A percentile compares a stretch with the other conserved stretches of the same genome.
Evolutionary conservation across 805 yeast species (phyloP).

Genomic region (Candida pseudoglaebosa): DNA sequence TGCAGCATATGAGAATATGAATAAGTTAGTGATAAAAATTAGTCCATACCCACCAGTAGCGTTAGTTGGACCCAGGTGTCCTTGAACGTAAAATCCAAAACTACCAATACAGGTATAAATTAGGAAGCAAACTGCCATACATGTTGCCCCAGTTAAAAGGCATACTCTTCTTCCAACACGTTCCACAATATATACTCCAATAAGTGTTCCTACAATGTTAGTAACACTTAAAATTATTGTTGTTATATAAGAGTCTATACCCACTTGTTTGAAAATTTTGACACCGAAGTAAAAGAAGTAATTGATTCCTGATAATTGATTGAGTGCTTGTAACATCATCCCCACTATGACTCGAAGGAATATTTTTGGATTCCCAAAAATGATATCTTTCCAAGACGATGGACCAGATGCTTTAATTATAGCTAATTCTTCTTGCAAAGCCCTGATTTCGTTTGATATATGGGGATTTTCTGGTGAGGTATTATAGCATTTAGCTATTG

Average conservation of each 20-base stretch:
- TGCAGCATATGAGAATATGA: conserved; percentile 62
- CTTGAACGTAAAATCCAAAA: conserved; percentile 38
- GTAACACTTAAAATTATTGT: conserved; percentile 52
- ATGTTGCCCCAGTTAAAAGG: conserved; percentile 39
- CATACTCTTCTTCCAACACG: conserved; percentile 45
- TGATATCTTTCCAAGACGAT: conserved; percentile 61
- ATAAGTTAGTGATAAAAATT: conserved; percentile 62
- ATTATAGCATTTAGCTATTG: conserved; percentile 57
- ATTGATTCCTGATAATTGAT: conserved; percentile 57
- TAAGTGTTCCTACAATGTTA: conserved; percentile 51
- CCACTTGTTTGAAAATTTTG: conserved; percentile 48
- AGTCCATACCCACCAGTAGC: conserved; percentile 56
- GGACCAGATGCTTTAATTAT: conserved; percentile 32
- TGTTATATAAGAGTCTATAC: conserved; percentile 51
- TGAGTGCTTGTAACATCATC: conserved; percentile 52
- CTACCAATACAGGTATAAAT: conserved; percentile 61
- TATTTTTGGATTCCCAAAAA: conserved; percentile 62
- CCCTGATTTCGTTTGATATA: conserved; percentile 48
- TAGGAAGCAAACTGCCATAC: conserved; percentile 54
- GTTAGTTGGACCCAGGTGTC: conserved; percentile 29
- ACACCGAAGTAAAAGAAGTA: conserved; percentile 62
- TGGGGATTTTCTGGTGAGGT: conserved; percentile 49
- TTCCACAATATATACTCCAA: conserved; percentile 49
- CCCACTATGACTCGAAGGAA: conserved; percentile 55
- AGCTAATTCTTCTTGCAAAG: conserved; percentile 53